phyloP scores from a whole-genome alignment of 2,329 filamentous ascomycete genomes.

The Proliferodiscus dingleyae region DNA sequence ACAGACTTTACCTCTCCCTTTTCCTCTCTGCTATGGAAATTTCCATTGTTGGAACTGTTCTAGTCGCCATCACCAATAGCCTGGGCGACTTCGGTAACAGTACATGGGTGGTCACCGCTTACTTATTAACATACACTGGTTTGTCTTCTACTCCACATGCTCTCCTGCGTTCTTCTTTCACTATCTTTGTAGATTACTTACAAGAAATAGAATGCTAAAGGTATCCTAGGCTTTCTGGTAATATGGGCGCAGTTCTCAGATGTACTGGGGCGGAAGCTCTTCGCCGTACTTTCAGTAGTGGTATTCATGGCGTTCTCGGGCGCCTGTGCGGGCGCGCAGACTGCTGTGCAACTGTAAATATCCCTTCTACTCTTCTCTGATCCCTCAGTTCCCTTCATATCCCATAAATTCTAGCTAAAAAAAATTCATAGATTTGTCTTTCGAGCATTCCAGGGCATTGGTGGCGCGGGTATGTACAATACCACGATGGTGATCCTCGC shows the following conservation, averaged over 20 bases:
- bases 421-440: slow-evolving; percentile 7
- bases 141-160: neutral
- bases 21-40: too few relatives aligned
- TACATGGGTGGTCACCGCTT: slow-evolving; percentile 6
- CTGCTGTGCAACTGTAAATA: neutral
- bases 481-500: slow-evolving; percentile 31
- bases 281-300: neutral
- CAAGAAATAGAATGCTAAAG: neutral
- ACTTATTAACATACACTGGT: slow-evolving; percentile 9
- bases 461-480: slow-evolving; percentile 34
- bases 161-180: too few relatives aligned
- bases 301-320: slow-evolving; percentile 3
- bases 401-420: neutral
- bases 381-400: neutral
- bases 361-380: neutral
- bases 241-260: slow-evolving; percentile 2
- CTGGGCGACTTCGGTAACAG: too few relatives aligned
- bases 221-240: slow-evolving; percentile 1
- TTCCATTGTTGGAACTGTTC: too few relatives aligned
- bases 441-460: slow-evolving; percentile 26
- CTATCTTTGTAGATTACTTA: too few relatives aligned
- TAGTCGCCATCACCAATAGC: too few relatives aligned
- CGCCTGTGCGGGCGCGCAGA: neutral
- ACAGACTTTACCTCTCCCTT: too few relatives aligned
- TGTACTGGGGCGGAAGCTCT: slow-evolving; percentile 1